Conservation (phyloP, 495 filamentous ascomycete species). For the Podospora pseudoanserina region DNA sequence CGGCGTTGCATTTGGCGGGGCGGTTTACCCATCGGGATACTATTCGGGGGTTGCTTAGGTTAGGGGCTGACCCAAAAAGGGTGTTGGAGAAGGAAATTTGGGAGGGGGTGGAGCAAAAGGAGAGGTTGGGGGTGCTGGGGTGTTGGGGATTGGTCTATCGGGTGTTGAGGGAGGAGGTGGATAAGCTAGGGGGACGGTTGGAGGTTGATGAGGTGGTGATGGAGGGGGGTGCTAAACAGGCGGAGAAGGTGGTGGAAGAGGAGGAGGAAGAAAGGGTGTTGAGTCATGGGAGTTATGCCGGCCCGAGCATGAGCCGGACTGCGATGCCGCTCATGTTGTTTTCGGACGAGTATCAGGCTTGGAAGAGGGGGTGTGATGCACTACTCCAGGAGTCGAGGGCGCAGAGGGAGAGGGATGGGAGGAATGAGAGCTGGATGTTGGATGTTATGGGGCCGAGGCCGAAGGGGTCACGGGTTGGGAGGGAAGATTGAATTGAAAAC, state of each 20-base stretch:
- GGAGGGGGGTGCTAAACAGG: not conserved
- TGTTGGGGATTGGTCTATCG: not conserved
- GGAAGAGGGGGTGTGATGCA: not conserved
- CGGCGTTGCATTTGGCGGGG: conserved; percentile 15
- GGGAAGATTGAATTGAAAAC: not conserved
- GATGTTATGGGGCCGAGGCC: not conserved
- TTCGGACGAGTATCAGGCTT: conserved; percentile 2
- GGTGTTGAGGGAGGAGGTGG: conserved; percentile 2
- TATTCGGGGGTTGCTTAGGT: not conserved
- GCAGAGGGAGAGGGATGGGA: conserved; percentile 3
- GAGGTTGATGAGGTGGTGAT: not conserved
- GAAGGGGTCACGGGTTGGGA: not conserved
- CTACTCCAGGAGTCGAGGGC: not conserved
- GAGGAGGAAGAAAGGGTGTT: not conserved
- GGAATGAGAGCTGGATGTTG: not conserved
- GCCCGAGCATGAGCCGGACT: not conserved
- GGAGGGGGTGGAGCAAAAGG: not conserved
- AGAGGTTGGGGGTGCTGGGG: conserved; percentile 2
- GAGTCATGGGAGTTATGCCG: not conserved
- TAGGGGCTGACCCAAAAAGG: not conserved
- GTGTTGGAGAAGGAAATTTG: not conserved
- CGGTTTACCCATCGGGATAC: conserved; percentile 1
- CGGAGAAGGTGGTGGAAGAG: not conserved
- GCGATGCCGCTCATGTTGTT: not conserved
- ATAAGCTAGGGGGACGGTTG: not conserved